Conservation (phyloP, 805 yeast species). For the Myxozyma kluyveri region DNA sequence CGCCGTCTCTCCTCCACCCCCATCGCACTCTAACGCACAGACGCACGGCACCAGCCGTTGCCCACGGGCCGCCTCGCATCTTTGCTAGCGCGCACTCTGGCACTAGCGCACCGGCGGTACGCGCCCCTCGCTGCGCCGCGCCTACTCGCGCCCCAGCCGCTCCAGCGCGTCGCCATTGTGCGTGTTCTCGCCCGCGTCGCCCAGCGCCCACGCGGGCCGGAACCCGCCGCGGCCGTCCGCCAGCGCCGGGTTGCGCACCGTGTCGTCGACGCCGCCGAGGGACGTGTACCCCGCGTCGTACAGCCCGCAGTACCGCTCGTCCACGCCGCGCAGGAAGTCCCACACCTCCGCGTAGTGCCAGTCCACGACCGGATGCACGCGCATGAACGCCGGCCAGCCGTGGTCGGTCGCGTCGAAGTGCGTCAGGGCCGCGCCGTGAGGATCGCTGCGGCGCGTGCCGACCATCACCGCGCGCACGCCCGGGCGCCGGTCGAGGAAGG, state of each 20-base stretch:
- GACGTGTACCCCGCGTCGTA: constrained; percentile 88
- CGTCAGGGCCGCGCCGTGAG: constrained; percentile 61
- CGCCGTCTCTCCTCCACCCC: background rate
- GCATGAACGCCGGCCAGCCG: constrained; percentile 83
- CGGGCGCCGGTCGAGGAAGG: constrained; percentile 54
- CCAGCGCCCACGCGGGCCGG: constrained; percentile 46
- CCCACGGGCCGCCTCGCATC: no score
- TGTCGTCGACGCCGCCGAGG: constrained; percentile 72
- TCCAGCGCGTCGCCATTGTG: constrained; percentile 62
- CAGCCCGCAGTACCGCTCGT: constrained; percentile 67
- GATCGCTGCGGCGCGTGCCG: constrained; percentile 86
- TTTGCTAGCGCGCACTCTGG: no score
- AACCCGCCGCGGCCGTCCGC: constrained; percentile 40
- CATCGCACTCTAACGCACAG: no score
- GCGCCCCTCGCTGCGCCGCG: background rate
- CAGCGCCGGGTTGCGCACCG: constrained; percentile 68
- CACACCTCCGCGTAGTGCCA: constrained; percentile 86
- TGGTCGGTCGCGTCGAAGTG: constrained; percentile 76
- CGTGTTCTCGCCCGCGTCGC: no score
- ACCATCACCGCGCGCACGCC: constrained; percentile 72
- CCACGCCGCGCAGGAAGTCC: constrained; percentile 64
- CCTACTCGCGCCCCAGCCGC: constrained; percentile 44
- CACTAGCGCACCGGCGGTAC: constrained; percentile 2
- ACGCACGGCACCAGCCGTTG: constrained; percentile 1
- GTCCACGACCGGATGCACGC: constrained; percentile 84